phyloP scores from a whole-genome alignment of 345 rosid genomes.

The Lepidium didymum region DNA sequence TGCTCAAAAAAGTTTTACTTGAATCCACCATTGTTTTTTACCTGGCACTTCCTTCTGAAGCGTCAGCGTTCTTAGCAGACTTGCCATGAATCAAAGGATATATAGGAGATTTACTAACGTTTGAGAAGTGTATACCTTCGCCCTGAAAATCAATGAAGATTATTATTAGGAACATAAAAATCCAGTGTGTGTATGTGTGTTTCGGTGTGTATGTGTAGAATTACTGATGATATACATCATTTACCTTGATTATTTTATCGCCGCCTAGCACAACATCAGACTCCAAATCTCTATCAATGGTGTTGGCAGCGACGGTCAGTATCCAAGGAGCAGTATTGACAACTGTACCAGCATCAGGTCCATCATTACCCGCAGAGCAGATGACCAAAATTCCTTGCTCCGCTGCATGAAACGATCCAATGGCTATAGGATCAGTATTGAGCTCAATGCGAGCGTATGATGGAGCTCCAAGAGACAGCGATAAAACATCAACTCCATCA shows the following conservation, averaged over 20 bases:
- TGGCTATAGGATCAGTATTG: constrained; percentile 53
- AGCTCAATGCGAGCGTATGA: constrained; percentile 25
- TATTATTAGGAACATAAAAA: background rate
- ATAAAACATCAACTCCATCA: constrained; percentile 65
- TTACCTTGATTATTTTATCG: constrained; percentile 54
- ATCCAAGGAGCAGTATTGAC: constrained; percentile 80
- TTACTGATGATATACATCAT: background rate
- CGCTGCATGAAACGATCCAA: constrained; percentile 76
- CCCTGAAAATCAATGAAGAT: constrained; percentile 38
- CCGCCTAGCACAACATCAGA: constrained; percentile 63
- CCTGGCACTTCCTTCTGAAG: constrained; percentile 45
- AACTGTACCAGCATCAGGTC: constrained; percentile 45
- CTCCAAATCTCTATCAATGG: constrained; percentile 76
- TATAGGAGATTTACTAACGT: constrained; percentile 40
- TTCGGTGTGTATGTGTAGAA: background rate
- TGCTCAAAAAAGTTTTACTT: background rate
- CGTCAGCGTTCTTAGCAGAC: constrained; percentile 40
- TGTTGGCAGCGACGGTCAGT: constrained; percentile 73
- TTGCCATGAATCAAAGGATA: constrained; percentile 51
- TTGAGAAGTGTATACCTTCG: constrained; percentile 60
- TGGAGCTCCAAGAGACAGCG: constrained; percentile 62
- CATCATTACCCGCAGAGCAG: constrained; percentile 80
- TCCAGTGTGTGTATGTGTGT: background rate
- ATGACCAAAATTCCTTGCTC: constrained; percentile 65
- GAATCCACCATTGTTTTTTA: constrained; percentile 1